Evolutionary conservation across 1,284 basidiomycete species (phyloP).

Genomic region (Filobasidium uniguttulatum): DNA sequence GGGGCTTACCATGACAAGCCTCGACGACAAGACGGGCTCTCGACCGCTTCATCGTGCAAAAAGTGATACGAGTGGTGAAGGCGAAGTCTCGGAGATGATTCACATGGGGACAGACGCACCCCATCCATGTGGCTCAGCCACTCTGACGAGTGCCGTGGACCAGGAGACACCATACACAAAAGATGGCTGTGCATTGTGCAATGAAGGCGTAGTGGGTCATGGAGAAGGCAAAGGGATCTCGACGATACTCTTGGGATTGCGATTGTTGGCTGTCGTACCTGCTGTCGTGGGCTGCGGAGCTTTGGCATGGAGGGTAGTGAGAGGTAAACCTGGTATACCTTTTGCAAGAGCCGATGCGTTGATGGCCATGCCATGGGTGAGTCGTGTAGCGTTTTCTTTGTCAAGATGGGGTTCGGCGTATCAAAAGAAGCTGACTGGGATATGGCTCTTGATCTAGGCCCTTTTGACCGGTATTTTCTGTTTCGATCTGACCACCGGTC

Average conservation of each 20-base stretch:
- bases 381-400: neutral
- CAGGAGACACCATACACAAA: too few species aligned
- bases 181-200: too few species aligned
- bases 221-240: neutral
- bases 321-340: neutral
- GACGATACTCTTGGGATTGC: constrained; percentile 5
- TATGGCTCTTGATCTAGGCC: constrained; percentile 24
- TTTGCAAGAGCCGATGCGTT: constrained; percentile 3
- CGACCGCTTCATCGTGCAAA: too few species aligned
- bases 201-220: too few species aligned
- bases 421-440: neutral
- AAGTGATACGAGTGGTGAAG: too few species aligned
- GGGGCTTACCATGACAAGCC: too few species aligned
- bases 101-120: too few species aligned
- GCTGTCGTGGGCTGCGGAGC: constrained; percentile 6
- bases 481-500: constrained; percentile 36
- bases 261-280: constrained; percentile 12
- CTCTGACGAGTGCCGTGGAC: too few species aligned
- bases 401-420: neutral
- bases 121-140: too few species aligned
- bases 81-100: too few species aligned
- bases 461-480: constrained; percentile 36
- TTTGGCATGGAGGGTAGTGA: constrained; percentile 1
- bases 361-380: constrained; percentile 15
- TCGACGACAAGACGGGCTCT: too few species aligned